Percentiles rank a stretch among this genome's conserved stretches.
Evolutionary conservation across 1,139 yeast species (phyloP).

Genomic region (Kodamaea arcana): DNA sequence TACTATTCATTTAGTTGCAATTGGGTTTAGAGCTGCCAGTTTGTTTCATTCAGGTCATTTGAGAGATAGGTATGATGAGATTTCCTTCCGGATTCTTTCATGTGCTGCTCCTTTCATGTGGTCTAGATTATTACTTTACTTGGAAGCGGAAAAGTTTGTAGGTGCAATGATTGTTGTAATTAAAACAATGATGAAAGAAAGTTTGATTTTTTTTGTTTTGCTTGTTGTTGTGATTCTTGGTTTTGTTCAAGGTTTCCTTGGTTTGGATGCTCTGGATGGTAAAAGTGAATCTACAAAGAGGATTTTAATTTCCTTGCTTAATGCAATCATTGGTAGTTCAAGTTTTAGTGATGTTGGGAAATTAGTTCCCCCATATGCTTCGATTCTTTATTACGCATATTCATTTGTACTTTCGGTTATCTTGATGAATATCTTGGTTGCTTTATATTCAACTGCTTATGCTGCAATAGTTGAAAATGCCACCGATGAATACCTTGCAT

Average conservation of each 20-base stretch:
- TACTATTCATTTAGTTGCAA: conserved; percentile 47
- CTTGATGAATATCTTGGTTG: conserved; percentile 75
- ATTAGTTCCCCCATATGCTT: conserved; percentile 83
- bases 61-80: conserved; percentile 49
- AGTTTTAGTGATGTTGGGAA: conserved; percentile 65
- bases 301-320: conserved; percentile 61
- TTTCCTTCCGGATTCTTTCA: conserved; percentile 68
- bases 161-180: conserved; percentile 87
- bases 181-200: conserved; percentile 83
- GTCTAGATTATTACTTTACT: conserved; percentile 69
- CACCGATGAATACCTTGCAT: conserved; percentile 77
- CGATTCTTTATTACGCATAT: conserved; percentile 69
- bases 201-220: conserved; percentile 72
- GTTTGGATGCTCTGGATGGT: conserved; percentile 86
- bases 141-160: conserved; percentile 78
- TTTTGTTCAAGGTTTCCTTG: conserved; percentile 81
- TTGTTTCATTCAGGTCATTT: conserved; percentile 17
- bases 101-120: conserved; percentile 87
- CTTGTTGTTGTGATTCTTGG: conserved; percentile 70
- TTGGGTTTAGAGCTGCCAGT: conserved; percentile 55
- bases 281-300: conserved; percentile 66
- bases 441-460: conserved; percentile 81
- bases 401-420: conserved; percentile 71
- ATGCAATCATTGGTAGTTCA: conserved; percentile 71
- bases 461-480: conserved; percentile 79